These are phyloP conservation scores for Xylaria sp. DNA, from an alignment of 2,329 filamentous ascomycete species.

Conservation along the genomic window DNA sequence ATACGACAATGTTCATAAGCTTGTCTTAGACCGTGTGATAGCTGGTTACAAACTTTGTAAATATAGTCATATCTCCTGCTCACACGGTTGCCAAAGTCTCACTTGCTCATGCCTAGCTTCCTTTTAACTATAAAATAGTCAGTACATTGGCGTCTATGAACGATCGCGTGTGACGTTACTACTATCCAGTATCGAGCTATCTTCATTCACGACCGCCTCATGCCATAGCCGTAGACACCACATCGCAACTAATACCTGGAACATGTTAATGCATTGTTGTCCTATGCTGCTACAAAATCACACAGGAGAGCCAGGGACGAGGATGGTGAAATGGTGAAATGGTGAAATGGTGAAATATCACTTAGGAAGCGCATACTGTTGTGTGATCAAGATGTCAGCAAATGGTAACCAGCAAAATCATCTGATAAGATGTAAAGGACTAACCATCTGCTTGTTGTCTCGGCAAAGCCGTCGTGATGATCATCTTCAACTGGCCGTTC, in stretches of 20 bases:
- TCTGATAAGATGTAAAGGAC: neutral
- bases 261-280: neutral
- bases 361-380: conserved; percentile 13
- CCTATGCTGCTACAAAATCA: neutral
- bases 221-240: conserved; percentile 34
- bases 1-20: neutral
- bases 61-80: neutral
- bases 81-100: neutral
- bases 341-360: neutral
- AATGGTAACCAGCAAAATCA: neutral
- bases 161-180: conserved; percentile 1
- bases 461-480: conserved; percentile 24
- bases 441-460: conserved; percentile 23
- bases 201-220: conserved; percentile 18
- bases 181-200: conserved; percentile 6
- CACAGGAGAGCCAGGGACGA: neutral
- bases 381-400: conserved; percentile 7
- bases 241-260: conserved; percentile 25
- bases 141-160: neutral
- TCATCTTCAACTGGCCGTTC: conserved; percentile 23
- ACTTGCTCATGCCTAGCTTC: conserved; percentile 17
- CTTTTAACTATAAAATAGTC: conserved; percentile 13
- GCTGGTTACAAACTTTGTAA: neutral
- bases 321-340: neutral
- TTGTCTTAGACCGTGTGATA: neutral